Conservation (phyloP, 345 rosid genomes). For the Cardiospermum halicacabum region DNA sequence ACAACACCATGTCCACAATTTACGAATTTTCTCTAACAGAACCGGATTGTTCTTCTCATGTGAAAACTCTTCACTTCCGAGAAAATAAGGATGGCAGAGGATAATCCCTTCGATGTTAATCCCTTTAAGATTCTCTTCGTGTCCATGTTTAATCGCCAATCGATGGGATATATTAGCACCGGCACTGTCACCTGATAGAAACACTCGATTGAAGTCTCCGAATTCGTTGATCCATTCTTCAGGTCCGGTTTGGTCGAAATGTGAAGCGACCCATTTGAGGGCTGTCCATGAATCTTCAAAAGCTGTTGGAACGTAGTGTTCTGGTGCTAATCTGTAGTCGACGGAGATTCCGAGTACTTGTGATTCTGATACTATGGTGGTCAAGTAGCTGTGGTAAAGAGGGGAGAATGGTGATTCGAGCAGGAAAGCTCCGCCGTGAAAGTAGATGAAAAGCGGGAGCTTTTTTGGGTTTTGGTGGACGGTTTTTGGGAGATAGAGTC, state of each 20-base stretch:
- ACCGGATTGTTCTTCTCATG: background rate
- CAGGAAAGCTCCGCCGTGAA: conserved; percentile 34
- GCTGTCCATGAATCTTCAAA: conserved; percentile 29
- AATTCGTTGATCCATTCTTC: conserved; percentile 33
- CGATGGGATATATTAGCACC: conserved; percentile 38
- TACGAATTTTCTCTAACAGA: background rate
- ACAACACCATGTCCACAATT: conserved; percentile 21
- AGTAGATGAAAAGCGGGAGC: conserved; percentile 37
- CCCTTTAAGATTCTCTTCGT: conserved; percentile 13
- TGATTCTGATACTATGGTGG: conserved; percentile 20
- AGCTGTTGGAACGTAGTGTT: conserved; percentile 19
- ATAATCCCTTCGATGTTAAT: conserved; percentile 18
- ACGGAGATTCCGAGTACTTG: conserved; percentile 24
- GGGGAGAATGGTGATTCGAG: conserved; percentile 25
- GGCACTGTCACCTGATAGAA: conserved; percentile 39
- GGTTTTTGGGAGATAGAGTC: conserved; percentile 37
- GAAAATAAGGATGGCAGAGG: conserved; percentile 29
- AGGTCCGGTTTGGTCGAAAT: conserved; percentile 20
- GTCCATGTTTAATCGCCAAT: conserved; percentile 21
- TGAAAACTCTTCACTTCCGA: conserved; percentile 19
- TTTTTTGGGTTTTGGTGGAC: conserved; percentile 17
- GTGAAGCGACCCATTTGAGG: conserved; percentile 35
- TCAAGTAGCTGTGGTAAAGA: conserved; percentile 26
- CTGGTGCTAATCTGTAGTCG: conserved; percentile 12
- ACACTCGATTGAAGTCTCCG: conserved; percentile 26